Evolutionary conservation across 192 early-diverging fungal genomes (phyloP).

Genomic region (Coemansia sp.): DNA sequence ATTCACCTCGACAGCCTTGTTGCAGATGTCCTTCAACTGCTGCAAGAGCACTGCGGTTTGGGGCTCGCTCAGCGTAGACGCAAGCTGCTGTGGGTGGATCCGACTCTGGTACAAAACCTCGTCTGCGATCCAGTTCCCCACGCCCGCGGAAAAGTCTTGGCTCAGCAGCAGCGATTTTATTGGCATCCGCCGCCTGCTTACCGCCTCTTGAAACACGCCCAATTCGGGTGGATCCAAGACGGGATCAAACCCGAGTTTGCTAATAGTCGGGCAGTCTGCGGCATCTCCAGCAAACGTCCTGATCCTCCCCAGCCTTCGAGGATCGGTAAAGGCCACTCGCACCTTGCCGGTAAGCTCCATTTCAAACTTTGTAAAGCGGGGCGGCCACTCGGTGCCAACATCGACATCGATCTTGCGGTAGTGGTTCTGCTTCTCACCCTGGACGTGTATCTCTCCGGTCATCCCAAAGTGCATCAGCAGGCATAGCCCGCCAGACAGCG

Average conservation of each 20-base stretch:
- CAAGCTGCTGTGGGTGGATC: slow-evolving; percentile 65
- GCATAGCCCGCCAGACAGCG: slow-evolving; percentile 18
- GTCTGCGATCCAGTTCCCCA: slow-evolving; percentile 89
- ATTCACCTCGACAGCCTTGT: slow-evolving; percentile 59
- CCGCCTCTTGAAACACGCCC: slow-evolving; percentile 47
- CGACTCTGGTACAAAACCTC: slow-evolving; percentile 73
- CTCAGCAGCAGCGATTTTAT: slow-evolving; percentile 78
- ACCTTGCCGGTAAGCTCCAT: slow-evolving; percentile 40
- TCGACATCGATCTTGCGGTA: slow-evolving; percentile 29
- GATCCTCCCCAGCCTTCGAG: slow-evolving; percentile 66
- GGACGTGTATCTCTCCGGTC: slow-evolving; percentile 57
- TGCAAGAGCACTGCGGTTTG: slow-evolving; percentile 55
- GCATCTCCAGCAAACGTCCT: slow-evolving; percentile 59
- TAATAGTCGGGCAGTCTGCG: slow-evolving; percentile 51
- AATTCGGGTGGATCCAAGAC: slow-evolving; percentile 55
- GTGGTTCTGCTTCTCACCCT: slow-evolving; percentile 13
- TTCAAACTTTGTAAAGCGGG: slow-evolving; percentile 66
- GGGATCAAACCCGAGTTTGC: slow-evolving; percentile 78
- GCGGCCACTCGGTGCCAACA: slow-evolving; percentile 60
- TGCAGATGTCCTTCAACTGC: slow-evolving; percentile 53
- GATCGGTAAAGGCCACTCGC: slow-evolving; percentile 60
- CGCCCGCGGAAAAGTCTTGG: slow-evolving; percentile 73
- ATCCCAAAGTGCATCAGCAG: slow-evolving; percentile 73
- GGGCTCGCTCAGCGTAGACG: slow-evolving; percentile 47
- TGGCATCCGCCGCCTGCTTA: slow-evolving; percentile 48